Percentiles rank a stretch among this genome's conserved stretches.
These are phyloP conservation scores for Aschersonia sp. DNA, from an alignment of 2,329 filamentous ascomycete species.

Conservation along the genomic window DNA sequence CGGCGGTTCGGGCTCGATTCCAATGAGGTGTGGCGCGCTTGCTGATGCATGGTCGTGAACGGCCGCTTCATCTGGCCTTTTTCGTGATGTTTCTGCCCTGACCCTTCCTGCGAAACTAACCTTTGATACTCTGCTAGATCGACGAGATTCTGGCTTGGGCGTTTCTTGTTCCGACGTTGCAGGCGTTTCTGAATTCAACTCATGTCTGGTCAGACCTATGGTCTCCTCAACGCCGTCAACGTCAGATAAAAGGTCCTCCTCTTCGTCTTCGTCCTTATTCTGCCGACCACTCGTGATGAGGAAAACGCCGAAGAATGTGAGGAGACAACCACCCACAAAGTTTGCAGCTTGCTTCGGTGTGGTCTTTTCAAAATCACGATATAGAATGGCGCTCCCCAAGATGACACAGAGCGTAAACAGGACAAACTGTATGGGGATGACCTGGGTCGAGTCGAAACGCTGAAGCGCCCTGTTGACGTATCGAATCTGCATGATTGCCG, in stretches of 20 bases:
- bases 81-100: slow-evolving; percentile 20
- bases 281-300: slow-evolving; percentile 80
- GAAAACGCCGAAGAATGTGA: slow-evolving; percentile 96
- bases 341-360: slow-evolving; percentile 60
- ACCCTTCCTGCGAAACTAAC: slow-evolving; percentile 26
- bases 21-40: slow-evolving; percentile 16
- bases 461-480: slow-evolving; percentile 84
- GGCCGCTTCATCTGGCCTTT: slow-evolving; percentile 21
- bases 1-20: slow-evolving; percentile 21
- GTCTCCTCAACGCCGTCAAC: slow-evolving; percentile 48
- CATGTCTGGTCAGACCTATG: slow-evolving; percentile 43
- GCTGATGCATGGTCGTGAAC: slow-evolving; percentile 17
- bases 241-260: slow-evolving; percentile 34
- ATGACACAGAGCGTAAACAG: slow-evolving; percentile 94
- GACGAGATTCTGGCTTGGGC: slow-evolving; percentile 23
- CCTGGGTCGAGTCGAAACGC: slow-evolving; percentile 90
- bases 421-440: slow-evolving; percentile 96
- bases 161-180: slow-evolving; percentile 8
- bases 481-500: slow-evolving; percentile 91
- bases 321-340: slow-evolving; percentile 76
- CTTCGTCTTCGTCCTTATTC: slow-evolving; percentile 41
- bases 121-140: slow-evolving; percentile 33
- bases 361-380: slow-evolving; percentile 85
- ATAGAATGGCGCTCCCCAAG: slow-evolving; percentile 80
- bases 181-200: slow-evolving; percentile 11